A percentile compares a stretch with the other conserved stretches of the same genome.
Conservation (phyloP, 192 early-diverging fungal species). For the Coemansia sp. region DNA sequence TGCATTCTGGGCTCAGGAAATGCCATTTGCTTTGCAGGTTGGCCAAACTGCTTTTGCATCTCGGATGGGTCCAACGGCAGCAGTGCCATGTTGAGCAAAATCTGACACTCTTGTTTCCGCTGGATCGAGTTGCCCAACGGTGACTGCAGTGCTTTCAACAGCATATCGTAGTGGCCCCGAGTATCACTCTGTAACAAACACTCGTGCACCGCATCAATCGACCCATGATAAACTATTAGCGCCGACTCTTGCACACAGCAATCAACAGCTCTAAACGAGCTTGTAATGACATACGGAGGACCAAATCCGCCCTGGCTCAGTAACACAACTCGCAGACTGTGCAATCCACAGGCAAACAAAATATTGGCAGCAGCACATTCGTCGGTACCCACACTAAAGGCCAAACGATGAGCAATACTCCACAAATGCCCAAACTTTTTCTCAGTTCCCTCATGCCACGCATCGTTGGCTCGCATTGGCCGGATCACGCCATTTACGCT, state of each 20-base stretch:
- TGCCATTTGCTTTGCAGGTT: too few species aligned
- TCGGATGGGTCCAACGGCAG: not conserved
- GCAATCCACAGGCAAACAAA: constrained; percentile 21
- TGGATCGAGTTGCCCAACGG: not conserved
- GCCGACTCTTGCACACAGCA: not conserved
- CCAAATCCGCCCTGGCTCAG: constrained; percentile 21
- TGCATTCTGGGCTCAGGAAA: too few species aligned
- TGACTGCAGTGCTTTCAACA: not conserved
- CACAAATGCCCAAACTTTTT: not conserved
- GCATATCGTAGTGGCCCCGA: not conserved
- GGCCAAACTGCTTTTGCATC: not conserved
- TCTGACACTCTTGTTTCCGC: not conserved
- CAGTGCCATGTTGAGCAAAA: constrained; percentile 1
- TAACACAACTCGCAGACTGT: constrained; percentile 26
- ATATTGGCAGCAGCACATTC: constrained; percentile 27
- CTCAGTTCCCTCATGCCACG: not conserved
- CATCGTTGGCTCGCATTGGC: not conserved
- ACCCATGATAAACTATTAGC: constrained; percentile 10
- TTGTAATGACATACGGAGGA: constrained; percentile 17
- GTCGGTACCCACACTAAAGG: constrained; percentile 13
- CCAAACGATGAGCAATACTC: not conserved
- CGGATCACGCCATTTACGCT: not conserved
- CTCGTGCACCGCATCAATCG: constrained; percentile 13
- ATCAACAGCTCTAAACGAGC: constrained; percentile 19
- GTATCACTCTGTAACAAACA: not conserved